Evolutionary conservation across 768 basidiomycete species (phyloP).

Genomic region (Cyclocybe cylindracea): DNA sequence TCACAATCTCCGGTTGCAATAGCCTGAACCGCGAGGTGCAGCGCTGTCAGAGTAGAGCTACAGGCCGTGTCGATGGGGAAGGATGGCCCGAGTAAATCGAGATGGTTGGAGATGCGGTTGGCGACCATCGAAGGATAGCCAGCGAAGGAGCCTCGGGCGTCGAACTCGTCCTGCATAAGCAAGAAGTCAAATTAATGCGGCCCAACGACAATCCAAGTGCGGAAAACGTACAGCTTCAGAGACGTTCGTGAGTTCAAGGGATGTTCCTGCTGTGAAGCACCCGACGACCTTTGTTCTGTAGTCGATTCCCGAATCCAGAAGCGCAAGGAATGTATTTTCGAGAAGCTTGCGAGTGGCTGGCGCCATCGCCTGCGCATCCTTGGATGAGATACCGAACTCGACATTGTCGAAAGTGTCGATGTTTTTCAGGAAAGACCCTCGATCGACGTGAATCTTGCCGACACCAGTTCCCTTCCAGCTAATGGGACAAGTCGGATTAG

Average conservation of each 20-base stretch:
- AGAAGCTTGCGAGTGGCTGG: constrained; percentile 35
- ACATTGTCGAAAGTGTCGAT: constrained; percentile 34
- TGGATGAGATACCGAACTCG: constrained; percentile 40
- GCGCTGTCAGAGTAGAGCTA: constrained; percentile 45
- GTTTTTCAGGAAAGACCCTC: constrained; percentile 40
- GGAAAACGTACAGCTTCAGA: constrained; percentile 26
- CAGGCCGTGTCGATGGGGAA: constrained; percentile 52
- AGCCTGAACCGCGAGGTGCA: constrained; percentile 49
- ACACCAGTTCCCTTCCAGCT: constrained; percentile 25
- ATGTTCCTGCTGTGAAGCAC: constrained; percentile 36
- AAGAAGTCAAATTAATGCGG: neutral
- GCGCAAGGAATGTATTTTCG: constrained; percentile 38
- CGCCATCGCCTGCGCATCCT: constrained; percentile 36
- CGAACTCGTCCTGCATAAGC: constrained; percentile 31
- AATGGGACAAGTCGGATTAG: neutral
- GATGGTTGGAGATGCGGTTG: constrained; percentile 42
- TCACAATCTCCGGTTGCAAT: constrained; percentile 46
- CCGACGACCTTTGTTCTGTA: constrained; percentile 44
- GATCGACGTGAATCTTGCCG: constrained; percentile 27
- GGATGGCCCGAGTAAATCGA: constrained; percentile 47
- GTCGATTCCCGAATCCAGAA: constrained; percentile 50
- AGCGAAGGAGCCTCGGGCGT: constrained; percentile 33
- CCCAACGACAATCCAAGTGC: neutral
- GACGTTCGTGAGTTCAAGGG: constrained; percentile 18
- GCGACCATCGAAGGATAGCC: constrained; percentile 35